Percentiles rank a stretch among this genome's conserved stretches.
Evolutionary conservation across 495 filamentous ascomycete genomes (phyloP).

Genomic region (Penicillium parvum): DNA sequence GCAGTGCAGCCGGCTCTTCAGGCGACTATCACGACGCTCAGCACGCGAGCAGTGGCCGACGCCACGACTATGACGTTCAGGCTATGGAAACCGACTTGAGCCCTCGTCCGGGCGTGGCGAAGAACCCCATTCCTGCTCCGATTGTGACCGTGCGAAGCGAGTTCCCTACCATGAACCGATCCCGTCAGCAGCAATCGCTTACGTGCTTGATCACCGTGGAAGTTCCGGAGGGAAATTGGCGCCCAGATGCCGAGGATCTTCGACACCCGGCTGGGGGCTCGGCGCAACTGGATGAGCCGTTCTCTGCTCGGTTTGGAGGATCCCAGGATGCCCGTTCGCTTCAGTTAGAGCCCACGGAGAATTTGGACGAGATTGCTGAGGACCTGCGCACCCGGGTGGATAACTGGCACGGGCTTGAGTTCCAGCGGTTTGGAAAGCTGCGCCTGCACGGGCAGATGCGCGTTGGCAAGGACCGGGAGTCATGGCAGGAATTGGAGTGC

Average conservation of each 20-base stretch:
- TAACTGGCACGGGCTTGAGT: constrained; percentile 99
- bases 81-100: constrained; percentile 87
- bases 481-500: constrained; percentile 98
- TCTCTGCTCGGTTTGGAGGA: constrained; percentile 28
- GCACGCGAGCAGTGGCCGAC: constrained; percentile 46
- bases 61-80: constrained; percentile 94
- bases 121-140: constrained; percentile 88
- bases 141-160: constrained; percentile 91
- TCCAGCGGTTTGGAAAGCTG: constrained; percentile 88
- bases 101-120: constrained; percentile 62
- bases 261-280: constrained; percentile 55
- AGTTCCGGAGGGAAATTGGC: constrained; percentile 90
- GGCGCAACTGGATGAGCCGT: constrained; percentile 49
- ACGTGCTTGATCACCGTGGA: constrained; percentile 95
- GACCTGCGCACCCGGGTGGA: constrained; percentile 81
- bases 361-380: constrained; percentile 80
- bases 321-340: constrained; percentile 29
- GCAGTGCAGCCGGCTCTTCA: constrained; percentile 69
- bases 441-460: constrained; percentile 85
- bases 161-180: constrained; percentile 89
- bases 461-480: constrained; percentile 93
- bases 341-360: constrained; percentile 53
- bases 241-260: constrained; percentile 77
- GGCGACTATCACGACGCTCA: constrained; percentile 69
- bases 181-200: constrained; percentile 89